Base-by-base conservation (phyloP, 106 monocot species). In the Dioscorea zingiberensis region DNA sequence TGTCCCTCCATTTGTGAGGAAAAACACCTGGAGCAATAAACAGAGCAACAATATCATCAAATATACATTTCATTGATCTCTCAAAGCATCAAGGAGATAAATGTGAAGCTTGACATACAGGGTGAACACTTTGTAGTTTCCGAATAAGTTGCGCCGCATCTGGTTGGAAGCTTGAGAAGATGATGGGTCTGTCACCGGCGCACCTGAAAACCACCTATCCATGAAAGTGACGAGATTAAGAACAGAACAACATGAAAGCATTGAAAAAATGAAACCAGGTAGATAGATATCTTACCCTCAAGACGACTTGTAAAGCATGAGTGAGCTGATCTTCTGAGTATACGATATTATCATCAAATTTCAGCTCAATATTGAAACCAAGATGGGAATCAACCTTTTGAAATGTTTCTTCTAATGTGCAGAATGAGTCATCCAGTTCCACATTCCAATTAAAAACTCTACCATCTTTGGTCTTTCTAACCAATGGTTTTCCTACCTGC, bases 161-260 rank as follows among this genome's bases (percentile, higher is more conserved):
- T 1, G 93, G 89, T 46, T 94, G 93, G 73, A 94, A 94, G 38
- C 78, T 84, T 2, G 94, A 94, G 77, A 94, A 94, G 32, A 94
- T 71, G 54, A 94, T 75, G 9, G 81, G 55, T 57, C 94, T 81
- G 7, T 70, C 78, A 10, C 79, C 69, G 22, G 77, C 78, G 65
- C 55, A 73, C 25, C 89, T 69, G 51, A 68, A 89, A 15, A 89
- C 78, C 24, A 89, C 86, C 93, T 93, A 66, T 16, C 15, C 18
- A 61, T n/a, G 63, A 63, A 11, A 22, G 59, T 57, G 1, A 57
- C 12, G 6, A 2, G 1, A 15, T 1, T 60, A 13, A 61, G 44
- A 21, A 48, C 18, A 62, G 3, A 13, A 47, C 29, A 47, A 47
- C 21, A 47, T 47, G 24, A 47, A 13, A 38, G 0, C 1, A 38